Base-by-base conservation (phyloP, 2,329 filamentous ascomycete genomes). In the Penicillium palitans region DNA sequence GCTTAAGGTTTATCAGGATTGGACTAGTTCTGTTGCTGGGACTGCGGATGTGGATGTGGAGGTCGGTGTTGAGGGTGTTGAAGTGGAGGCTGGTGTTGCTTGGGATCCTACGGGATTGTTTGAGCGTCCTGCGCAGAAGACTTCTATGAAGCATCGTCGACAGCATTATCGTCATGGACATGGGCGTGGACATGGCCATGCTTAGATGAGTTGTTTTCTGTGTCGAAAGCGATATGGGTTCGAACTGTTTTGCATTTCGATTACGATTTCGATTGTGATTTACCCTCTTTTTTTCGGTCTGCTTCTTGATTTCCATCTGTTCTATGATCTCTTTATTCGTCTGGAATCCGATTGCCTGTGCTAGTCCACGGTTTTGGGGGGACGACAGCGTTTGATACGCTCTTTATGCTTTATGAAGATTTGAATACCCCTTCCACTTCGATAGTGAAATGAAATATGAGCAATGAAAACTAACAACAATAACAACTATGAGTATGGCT, bases 1-100 rank as follows among this genome's bases (percentile, higher is more conserved):
- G 37, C 79, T 92, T 69, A 86, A 84, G 75, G 84, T 91, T 15
- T 92, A 83, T 70, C 76, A 81, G 53, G 62, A 68, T 24, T 24
- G 0, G 41, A 17, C 12, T 17, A 47, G 3, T 7, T 13, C 17
- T 5, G 9, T 4, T 2, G 4, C 6, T 10, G 37, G 13, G 4
- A 4, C n/a, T 19, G 27, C 13, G 49, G 6, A 10, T 19, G 25
- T 21, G 49, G 7, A 12, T 7, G 35, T 24, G 2, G 27, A n/a
- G n/a, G 17, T 21, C 2, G 17, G 12, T 27, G 33, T 12, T 21
- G 33, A 9, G 3, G 21, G 8, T 24, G 35, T 19, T 2, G 24
- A 17, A 9, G 17, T 21, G 17, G 4, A 7, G 19, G 27, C 21
- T 0, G 27, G n/a, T 33, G 45, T 13, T 35, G 1, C 2, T 24